These are phyloP conservation scores for Friedmanniomyces simplex DNA, from an alignment of 495 filamentous ascomycete species.

Conservation along the genomic window DNA sequence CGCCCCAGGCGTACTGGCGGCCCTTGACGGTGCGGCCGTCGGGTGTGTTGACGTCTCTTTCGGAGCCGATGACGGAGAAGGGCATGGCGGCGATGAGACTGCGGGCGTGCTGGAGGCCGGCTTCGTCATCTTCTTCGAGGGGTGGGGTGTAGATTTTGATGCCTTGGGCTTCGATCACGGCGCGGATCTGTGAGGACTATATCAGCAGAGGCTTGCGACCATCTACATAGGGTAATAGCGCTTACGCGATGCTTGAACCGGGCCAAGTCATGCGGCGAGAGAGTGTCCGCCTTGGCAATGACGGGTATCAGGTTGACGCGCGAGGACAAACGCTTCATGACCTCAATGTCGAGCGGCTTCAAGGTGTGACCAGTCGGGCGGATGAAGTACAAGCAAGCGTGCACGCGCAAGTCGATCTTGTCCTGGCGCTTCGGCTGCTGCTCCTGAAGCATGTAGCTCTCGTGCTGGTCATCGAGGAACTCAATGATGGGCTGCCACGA, in stretches of 20 bases:
- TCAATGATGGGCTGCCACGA: conserved; percentile 99
- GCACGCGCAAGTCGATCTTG: conserved; percentile 98
- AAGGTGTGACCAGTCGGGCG: conserved; percentile 94
- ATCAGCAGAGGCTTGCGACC: neutral
- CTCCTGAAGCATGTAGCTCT: conserved; percentile 99
- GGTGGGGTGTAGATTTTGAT: conserved; percentile 99
- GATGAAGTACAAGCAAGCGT: conserved; percentile 98
- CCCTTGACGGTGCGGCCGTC: conserved; percentile 96
- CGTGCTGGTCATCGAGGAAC: conserved; percentile 98
- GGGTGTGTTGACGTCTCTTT: conserved; percentile 95
- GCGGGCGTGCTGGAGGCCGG: conserved; percentile 84
- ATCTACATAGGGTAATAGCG: neutral
- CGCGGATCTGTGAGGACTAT: conserved; percentile 56
- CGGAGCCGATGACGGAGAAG: conserved; percentile 95
- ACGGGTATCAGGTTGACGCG: conserved; percentile 97
- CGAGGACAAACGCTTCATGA: conserved; percentile 97
- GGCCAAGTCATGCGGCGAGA: conserved; percentile 81
- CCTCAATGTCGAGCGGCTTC: conserved; percentile 97
- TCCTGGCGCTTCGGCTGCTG: conserved; percentile 94
- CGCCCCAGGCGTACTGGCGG: conserved; percentile 97
- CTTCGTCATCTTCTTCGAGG: conserved; percentile 94
- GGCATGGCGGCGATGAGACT: conserved; percentile 94
- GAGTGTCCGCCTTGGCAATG: conserved; percentile 94
- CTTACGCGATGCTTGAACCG: conserved; percentile 87
- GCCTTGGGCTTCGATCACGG: conserved; percentile 92